Evolutionary conservation across 225 moss, liverwort and hornwort genomes (phyloP).

Genomic region (Thuidium tamariscinum): DNA sequence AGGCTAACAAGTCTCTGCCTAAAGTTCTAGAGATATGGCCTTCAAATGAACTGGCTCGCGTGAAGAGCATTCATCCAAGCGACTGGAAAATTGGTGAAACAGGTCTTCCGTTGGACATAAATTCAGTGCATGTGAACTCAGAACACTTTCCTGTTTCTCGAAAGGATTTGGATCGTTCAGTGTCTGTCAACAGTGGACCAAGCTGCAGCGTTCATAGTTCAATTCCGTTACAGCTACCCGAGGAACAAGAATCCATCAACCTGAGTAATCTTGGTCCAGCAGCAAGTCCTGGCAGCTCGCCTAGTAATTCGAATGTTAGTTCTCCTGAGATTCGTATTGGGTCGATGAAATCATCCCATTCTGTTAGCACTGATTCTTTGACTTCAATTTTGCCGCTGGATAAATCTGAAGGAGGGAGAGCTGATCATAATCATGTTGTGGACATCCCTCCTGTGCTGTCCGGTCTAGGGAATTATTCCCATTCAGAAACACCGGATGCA

Average conservation of each 20-base stretch:
- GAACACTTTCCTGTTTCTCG: not conserved
- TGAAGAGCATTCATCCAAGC: not conserved
- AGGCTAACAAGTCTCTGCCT: conserved; percentile 7
- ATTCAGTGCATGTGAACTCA: not conserved
- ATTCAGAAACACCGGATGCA: not conserved
- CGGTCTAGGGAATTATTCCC: not conserved
- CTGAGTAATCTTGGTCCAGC: conserved; percentile 14
- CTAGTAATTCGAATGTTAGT: not conserved
- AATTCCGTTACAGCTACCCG: not conserved
- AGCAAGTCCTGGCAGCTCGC: conserved; percentile 23
- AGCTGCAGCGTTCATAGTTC: not conserved
- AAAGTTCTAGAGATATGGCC: conserved; percentile 20
- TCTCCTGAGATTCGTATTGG: conserved; percentile 6
- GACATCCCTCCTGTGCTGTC: not conserved
- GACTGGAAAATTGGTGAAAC: not conserved
- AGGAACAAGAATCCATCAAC: conserved; percentile 20
- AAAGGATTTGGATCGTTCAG: not conserved
- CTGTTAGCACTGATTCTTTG: not conserved
- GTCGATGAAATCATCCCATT: not conserved
- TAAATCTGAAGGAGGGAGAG: not conserved
- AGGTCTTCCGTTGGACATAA: conserved; percentile 6
- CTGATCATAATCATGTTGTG: not conserved
- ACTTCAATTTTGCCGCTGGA: not conserved
- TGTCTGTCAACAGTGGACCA: not conserved
- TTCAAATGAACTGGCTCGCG: not conserved